A percentile compares a stretch with the other conserved stretches of the same genome.
Conservation (phyloP, 306 rosid species). For the Urtica urens region DNA sequence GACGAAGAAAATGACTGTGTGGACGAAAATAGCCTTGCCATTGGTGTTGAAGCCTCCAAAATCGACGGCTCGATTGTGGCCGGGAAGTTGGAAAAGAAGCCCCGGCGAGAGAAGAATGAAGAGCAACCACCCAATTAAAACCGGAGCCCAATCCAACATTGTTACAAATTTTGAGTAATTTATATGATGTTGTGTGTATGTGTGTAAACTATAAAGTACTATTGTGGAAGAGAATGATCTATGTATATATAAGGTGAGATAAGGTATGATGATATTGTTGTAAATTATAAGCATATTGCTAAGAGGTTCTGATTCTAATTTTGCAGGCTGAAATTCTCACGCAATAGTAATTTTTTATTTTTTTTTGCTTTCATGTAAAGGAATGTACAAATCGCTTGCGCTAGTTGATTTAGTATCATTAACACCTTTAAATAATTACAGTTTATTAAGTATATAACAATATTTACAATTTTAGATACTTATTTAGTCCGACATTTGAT, state of each 20-base stretch:
- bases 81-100: conserved; percentile 42
- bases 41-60: conserved; percentile 40
- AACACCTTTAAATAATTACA: too few species aligned
- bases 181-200: too few species aligned
- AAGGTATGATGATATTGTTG: too few species aligned
- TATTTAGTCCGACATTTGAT: too few species aligned
- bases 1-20: conserved; percentile 36
- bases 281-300: too few species aligned
- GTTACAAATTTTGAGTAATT: not conserved
- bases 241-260: too few species aligned
- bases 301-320: conserved; percentile 2
- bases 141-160: conserved; percentile 54
- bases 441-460: not conserved
- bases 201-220: too few species aligned
- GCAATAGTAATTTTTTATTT: conserved; percentile 20
- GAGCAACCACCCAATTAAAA: conserved; percentile 28
- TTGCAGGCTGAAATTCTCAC: conserved; percentile 15
- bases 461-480: too few species aligned
- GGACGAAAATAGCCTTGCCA: conserved; percentile 38
- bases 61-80: conserved; percentile 24
- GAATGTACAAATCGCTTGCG: too few species aligned
- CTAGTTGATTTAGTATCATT: too few species aligned
- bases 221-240: not conserved
- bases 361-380: conserved; percentile 17
- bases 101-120: conserved; percentile 55